Base-by-base conservation (phyloP, 345 rosid species). In the Erysimum cheiranthoides region DNA sequence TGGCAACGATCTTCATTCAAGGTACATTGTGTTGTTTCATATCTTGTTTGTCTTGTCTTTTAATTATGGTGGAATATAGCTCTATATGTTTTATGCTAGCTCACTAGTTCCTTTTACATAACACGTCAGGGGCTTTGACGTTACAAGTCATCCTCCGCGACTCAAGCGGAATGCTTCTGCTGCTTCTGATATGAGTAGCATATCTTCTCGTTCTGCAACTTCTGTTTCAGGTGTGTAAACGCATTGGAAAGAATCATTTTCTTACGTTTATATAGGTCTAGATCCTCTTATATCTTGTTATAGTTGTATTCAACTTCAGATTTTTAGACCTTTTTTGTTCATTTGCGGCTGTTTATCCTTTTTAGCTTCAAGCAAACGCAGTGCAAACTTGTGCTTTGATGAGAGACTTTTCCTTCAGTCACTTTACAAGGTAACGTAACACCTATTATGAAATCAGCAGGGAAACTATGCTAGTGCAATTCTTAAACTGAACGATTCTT, bases 391-490 rank as follows among this genome's bases (percentile, higher is more conserved):
- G 89, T 89, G 98, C 59, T 91, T 93, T 40, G 92, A 88, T 75
- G 96, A 91, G 78, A 93, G 80, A 81, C 78, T 84, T 54, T 91
- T 96, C 81, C 80, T 96, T 42, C 92, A 85, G 71, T 88, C 99
- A 64, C 95, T 96, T 60, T 87, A 87, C 87, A 90, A 96, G 98
- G 98, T 94, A 89, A 69, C 2, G 98, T 94, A 89, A 69, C 2
- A 17, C 8, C 40, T 35, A 21, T 30, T 1, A 43, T 21, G 3
- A 61, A 2, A 66, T 17, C 17, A 58, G 11, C 13, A 53, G 8
- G 8, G 1, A 18, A 0, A 45, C 18, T 6, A 43, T 21, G 45
- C 47, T 10, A 4, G 17, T 52, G 39, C 2, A 11, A 3, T 34
- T 25, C 43, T 53, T 68, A 60, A 30, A 40, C 63, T 30, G 38